Percentiles rank a stretch among this genome's conserved stretches.
Conservation (phyloP, 2,329 filamentous ascomycete species). For the Domatiomyces globalis region DNA sequence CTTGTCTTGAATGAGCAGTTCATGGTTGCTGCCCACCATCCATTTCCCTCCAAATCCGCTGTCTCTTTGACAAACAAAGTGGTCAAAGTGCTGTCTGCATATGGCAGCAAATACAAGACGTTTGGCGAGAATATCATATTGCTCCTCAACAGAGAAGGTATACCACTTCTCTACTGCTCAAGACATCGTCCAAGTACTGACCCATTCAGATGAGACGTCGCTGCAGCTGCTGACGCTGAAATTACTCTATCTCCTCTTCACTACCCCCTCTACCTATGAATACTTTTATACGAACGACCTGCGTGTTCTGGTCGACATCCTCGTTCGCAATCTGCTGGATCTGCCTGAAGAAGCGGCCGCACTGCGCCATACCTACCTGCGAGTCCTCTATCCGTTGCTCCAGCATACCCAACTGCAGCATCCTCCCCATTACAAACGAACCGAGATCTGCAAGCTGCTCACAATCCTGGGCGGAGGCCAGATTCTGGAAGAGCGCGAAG, state of each 20-base stretch:
- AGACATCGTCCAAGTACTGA: conserved; percentile 1
- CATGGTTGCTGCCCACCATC: conserved; percentile 60
- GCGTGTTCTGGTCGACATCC: conserved; percentile 83
- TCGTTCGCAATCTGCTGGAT: conserved; percentile 92
- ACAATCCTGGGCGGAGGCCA: conserved; percentile 56
- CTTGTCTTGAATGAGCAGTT: conserved; percentile 97
- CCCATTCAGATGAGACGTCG: conserved; percentile 56
- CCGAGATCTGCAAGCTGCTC: conserved; percentile 67
- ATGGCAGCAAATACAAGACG: conserved; percentile 72
- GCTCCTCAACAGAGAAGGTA: conserved; percentile 77
- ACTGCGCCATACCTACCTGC: conserved; percentile 83
- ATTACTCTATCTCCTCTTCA: conserved; percentile 87
- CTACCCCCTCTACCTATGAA: conserved; percentile 78
- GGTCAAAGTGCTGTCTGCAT: conserved; percentile 72
- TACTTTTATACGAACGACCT: conserved; percentile 99
- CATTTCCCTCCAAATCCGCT: conserved; percentile 21
- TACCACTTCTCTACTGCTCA: background rate
- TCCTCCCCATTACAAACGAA: conserved; percentile 79
- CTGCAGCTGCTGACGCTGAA: conserved; percentile 94
- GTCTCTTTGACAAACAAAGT: conserved; percentile 73
- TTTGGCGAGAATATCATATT: conserved; percentile 97
- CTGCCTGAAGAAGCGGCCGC: conserved; percentile 62
- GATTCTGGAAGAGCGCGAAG: conserved; percentile 43
- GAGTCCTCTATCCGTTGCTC: conserved; percentile 79
- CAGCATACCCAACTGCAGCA: conserved; percentile 80